These are phyloP conservation scores for Xylaria multiplex DNA, from an alignment of 2,329 filamentous ascomycete species.

Conservation along the genomic window DNA sequence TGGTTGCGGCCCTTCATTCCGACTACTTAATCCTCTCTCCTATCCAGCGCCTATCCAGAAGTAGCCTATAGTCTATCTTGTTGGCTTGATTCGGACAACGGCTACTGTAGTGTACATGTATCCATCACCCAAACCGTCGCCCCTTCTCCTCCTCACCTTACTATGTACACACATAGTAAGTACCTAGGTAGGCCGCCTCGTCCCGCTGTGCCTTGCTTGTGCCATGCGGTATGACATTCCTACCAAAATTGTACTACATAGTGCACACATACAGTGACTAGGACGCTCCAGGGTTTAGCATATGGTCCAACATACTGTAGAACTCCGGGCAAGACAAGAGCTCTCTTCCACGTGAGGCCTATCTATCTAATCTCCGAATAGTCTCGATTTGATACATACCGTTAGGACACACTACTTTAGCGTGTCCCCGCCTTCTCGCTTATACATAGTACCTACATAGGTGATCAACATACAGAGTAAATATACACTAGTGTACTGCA, in stretches of 20 bases:
- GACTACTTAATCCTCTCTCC: not conserved
- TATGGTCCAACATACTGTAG: not conserved
- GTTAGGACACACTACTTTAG: slow-evolving; percentile 15
- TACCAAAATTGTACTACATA: not conserved
- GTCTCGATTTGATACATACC: slow-evolving; percentile 29
- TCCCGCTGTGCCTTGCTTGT: not conserved
- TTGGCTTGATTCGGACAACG: no score
- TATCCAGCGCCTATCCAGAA: no score
- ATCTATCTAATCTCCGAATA: slow-evolving; percentile 28
- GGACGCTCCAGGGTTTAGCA: not conserved
- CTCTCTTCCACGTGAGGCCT: slow-evolving; percentile 11
- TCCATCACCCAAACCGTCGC: slow-evolving; percentile 7
- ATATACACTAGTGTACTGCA: no score
- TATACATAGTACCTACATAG: not conserved
- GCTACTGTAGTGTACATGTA: no score
- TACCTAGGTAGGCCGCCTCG: not conserved
- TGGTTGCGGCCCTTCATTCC: slow-evolving; percentile 25
- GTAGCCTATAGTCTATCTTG: no score
- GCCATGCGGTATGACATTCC: not conserved
- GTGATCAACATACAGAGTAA: not conserved
- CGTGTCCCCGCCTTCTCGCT: slow-evolving; percentile 15
- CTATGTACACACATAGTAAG: no score
- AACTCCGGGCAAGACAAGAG: slow-evolving; percentile 17
- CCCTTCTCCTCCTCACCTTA: slow-evolving; percentile 19
- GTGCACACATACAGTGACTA: not conserved